Base-by-base conservation (phyloP, 192 early-diverging fungal species). In the Gigaspora rosea region DNA sequence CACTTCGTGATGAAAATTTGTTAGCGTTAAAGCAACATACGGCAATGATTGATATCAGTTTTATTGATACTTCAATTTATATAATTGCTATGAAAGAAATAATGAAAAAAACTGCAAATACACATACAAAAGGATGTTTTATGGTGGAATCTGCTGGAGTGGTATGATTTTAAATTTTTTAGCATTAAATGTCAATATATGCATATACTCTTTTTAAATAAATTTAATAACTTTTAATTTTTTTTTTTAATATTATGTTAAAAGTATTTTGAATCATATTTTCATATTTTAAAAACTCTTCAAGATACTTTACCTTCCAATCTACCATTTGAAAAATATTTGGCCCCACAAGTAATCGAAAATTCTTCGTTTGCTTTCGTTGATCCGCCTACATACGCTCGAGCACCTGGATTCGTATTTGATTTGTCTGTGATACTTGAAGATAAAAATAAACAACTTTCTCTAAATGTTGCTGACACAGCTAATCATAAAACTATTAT, bases 261-360 rank as follows among this genome's bases (percentile, higher is more conserved):
- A 2, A 71, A 79, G 2, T 83, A 78, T 59, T 78, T 83, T 15
- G 84, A 80, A 13, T 65, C 80, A 8, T 85, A 82, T 52, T 61
- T 67, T 0, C 82, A 80, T 6, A 77, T 85, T 11, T 77, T 85
- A 8, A 78, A 80, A 50, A 81, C 80, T 8, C 64, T 85, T 16
- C 80, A 85, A 52, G 51, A 33, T 4, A 77, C 51, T 48, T 75
- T 57, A 8, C 80, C 82, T 3, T 78, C 80, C 2, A 62, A 61
- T 2, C 11, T 85, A 8, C 84, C 84, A 0, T 85, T 85, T 57
- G 78, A 78, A 36, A 79, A 76, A 66, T 83, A 85, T 73, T 68
- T 85, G 18, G 80, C 84, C 0, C 78, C 82, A 0, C 74, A 76
- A 4, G 46, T 16, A 8, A 67, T 48, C 27, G 77, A 79, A 18